Evolutionary conservation across 1,284 basidiomycete genomes (phyloP).

Genomic region (Somion occarium): DNA sequence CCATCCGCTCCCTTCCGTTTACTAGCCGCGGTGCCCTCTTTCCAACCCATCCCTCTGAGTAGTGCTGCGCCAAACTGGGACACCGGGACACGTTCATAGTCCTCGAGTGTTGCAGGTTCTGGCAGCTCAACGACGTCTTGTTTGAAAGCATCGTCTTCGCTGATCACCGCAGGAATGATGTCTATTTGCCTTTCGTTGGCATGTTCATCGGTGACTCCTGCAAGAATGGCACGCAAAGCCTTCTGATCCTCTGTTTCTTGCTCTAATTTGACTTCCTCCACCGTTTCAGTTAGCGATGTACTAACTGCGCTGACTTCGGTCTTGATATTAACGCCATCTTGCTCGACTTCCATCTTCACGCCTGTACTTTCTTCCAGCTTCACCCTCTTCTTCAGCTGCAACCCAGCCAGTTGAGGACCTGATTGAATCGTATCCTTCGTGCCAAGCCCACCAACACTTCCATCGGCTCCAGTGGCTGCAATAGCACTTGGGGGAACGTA

Average conservation of each 20-base stretch:
- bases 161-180: slow-evolving; percentile 48
- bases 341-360: slow-evolving; percentile 11
- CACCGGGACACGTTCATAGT: slow-evolving; percentile 89
- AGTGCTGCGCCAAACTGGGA: slow-evolving; percentile 92
- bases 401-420: slow-evolving; percentile 58
- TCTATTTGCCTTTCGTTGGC: slow-evolving; percentile 33
- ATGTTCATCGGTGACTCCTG: slow-evolving; percentile 36
- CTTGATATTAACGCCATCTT: not conserved
- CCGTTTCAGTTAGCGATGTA: slow-evolving; percentile 9
- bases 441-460: slow-evolving; percentile 76
- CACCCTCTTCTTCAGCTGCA: slow-evolving; percentile 47
- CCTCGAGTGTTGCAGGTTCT: slow-evolving; percentile 71
- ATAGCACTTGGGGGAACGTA: slow-evolving; percentile 67
- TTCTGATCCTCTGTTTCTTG: slow-evolving; percentile 65
- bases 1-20: slow-evolving; percentile 12
- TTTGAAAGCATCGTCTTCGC: slow-evolving; percentile 77
- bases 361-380: slow-evolving; percentile 28
- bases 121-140: slow-evolving; percentile 80
- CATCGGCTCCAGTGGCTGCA: slow-evolving; percentile 63
- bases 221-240: slow-evolving; percentile 71
- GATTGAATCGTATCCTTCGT: slow-evolving; percentile 66
- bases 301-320: slow-evolving; percentile 16
- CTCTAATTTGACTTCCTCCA: slow-evolving; percentile 33
- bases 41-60: slow-evolving; percentile 96
- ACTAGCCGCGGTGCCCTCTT: slow-evolving; percentile 72